Evolutionary conservation across 108 stramenopile genomes (phyloP).

Genomic region (Skeletonema grethae): DNA sequence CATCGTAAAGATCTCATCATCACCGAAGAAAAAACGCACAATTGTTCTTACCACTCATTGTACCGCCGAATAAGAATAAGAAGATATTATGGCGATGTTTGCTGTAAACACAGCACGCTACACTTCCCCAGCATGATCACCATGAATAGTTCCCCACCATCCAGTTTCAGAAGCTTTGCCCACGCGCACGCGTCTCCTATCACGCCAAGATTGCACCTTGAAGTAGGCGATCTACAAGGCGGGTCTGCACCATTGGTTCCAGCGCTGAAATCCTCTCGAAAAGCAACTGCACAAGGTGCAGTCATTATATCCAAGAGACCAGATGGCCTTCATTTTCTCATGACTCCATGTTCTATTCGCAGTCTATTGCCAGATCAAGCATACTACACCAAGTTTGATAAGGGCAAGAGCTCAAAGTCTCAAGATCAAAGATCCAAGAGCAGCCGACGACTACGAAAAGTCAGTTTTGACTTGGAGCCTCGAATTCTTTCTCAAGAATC

Average conservation of each 20-base stretch:
- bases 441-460: neutral
- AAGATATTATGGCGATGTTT: no score
- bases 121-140: no score
- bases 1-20: no score
- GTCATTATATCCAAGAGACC: neutral
- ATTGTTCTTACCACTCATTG: no score
- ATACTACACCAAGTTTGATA: neutral
- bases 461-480: neutral
- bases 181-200: neutral
- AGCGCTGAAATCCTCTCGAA: neutral
- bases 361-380: neutral
- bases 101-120: no score
- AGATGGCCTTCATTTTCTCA: neutral
- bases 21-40: no score
- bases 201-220: neutral
- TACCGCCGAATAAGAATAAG: no score
- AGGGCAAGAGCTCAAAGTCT: neutral
- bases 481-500: neutral
- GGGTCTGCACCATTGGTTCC: neutral
- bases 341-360: neutral
- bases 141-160: no score
- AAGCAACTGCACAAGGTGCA: neutral
- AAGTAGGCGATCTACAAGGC: neutral
- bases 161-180: neutral
- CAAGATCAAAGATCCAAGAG: neutral